Base-by-base conservation (phyloP, 2,329 filamentous ascomycete species). In the Aspergillus sp. region DNA sequence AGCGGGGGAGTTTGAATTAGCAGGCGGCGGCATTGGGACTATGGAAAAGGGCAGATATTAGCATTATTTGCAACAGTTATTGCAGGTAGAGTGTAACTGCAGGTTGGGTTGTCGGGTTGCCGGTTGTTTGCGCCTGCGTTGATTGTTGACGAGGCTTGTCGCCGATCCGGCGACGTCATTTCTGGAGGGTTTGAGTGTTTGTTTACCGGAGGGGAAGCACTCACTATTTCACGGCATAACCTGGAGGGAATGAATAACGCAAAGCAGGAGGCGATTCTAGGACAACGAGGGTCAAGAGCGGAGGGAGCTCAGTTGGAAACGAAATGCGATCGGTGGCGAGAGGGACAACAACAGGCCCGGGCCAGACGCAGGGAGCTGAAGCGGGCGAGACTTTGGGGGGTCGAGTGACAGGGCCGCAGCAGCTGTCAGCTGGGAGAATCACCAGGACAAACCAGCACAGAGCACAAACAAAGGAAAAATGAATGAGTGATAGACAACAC, bases 21-120 rank as follows among this genome's bases (percentile, higher is more conserved):
- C 68, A 66, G 71, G 73, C 62, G 70, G 67, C 57, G 75, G 75
- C 77, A 79, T 79, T 70, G 70, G 66, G 57, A 62, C 61, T 66
- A 55, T 41, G 8, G 30, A 11, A 6, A 48, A 47, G 4, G 22
- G 12, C 51, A 41, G 15, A 15, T 13, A n/a, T 54, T 54, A 54
- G 51, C 44, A 54, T 40, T 17, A n/a, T 30, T 2, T 37, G 34
- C 34, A 37, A 57, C 56, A 57, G 55, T 30, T 37, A 34, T n/a
- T 57, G 46, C 51, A 59, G 19, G 51, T 53, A 64, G 61, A 61
- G 64, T 37, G 51, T 34, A 13, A 51, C 49, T 22, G 9, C 15
- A 27, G 37, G 9, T 5, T 30, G 9, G n/a, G 37, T 15, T 24
- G 22, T 46, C 51, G n/a, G 24, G 27, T 12, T 44, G 12, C n/a